Conservation (phyloP, 192 early-diverging fungal genomes). For the Coemansia sp. region DNA sequence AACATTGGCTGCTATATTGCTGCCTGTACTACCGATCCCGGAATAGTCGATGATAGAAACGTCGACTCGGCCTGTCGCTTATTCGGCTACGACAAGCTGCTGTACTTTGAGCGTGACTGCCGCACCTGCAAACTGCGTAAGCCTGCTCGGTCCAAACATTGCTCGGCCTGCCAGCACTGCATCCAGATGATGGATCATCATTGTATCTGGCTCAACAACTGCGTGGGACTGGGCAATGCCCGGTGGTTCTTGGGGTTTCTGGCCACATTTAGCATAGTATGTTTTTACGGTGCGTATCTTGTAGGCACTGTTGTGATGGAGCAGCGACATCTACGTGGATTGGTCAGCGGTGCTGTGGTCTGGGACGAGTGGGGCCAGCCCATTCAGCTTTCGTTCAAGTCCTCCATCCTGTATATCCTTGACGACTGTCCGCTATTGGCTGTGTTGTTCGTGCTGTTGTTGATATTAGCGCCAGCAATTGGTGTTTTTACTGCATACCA, state of each 20-base stretch:
- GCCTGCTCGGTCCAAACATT: constrained; percentile 57
- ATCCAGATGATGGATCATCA: constrained; percentile 55
- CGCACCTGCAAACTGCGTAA: constrained; percentile 34
- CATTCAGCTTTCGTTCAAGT: constrained; percentile 26
- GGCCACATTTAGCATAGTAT: constrained; percentile 28
- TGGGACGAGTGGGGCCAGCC: constrained; percentile 19
- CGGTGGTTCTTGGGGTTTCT: constrained; percentile 51
- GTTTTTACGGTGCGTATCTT: constrained; percentile 41
- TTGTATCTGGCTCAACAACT: constrained; percentile 57
- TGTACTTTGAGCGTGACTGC: constrained; percentile 30
- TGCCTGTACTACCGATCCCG: constrained; percentile 36
- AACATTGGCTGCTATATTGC: constrained; percentile 36
- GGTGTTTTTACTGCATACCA: constrained; percentile 39
- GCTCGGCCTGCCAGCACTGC: constrained; percentile 43
- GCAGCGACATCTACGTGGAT: constrained; percentile 26
- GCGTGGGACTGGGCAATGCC: constrained; percentile 50
- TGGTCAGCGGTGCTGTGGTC: constrained; percentile 16
- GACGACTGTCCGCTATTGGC: constrained; percentile 30
- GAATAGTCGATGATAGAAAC: constrained; percentile 25
- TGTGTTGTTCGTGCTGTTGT: constrained; percentile 29
- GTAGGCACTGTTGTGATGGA: constrained; percentile 33
- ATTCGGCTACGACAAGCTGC: constrained; percentile 36
- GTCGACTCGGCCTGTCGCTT: constrained; percentile 22
- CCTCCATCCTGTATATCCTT: constrained; percentile 37
- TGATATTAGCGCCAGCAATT: constrained; percentile 40